A percentile compares a stretch with the other conserved stretches of the same genome.
Evolutionary conservation across 345 rosid genomes (phyloP).

Genomic region (Jatropha curcas): DNA sequence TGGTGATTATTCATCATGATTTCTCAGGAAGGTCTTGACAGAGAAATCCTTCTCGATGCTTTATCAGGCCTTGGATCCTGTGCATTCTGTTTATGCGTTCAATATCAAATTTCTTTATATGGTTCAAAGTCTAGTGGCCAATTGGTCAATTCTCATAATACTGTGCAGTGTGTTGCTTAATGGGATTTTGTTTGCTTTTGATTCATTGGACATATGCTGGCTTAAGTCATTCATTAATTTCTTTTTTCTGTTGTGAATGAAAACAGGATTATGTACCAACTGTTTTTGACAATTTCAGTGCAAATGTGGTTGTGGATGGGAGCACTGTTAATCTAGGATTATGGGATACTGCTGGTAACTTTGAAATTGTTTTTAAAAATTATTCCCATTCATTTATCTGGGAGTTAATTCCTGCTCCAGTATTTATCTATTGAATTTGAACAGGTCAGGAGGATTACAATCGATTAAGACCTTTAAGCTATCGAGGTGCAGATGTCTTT

Average conservation of each 20-base stretch:
- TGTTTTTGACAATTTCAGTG: constrained; percentile 95
- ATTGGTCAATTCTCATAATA: not conserved
- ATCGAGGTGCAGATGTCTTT: constrained; percentile 96
- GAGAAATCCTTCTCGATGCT: not conserved
- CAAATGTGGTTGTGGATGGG: constrained; percentile 92
- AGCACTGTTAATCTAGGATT: constrained; percentile 82
- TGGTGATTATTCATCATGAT: not conserved
- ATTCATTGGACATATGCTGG: not conserved
- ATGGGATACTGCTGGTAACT: constrained; percentile 97
- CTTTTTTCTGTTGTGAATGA: constrained; percentile 19
- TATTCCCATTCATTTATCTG: not conserved
- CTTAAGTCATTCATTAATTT: constrained; percentile 2
- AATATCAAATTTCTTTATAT: not conserved
- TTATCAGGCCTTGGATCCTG: not conserved
- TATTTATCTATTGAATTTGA: constrained; percentile 6
- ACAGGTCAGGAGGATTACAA: constrained; percentile 96
- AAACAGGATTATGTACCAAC: constrained; percentile 92
- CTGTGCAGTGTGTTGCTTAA: not conserved
- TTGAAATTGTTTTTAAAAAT: not conserved
- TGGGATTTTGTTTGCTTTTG: not conserved
- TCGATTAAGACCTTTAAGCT: constrained; percentile 86
- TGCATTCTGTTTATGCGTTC: not conserved
- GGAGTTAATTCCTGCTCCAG: not conserved
- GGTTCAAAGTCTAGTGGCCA: not conserved
- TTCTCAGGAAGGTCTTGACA: not conserved